phyloP scores from a whole-genome alignment of 192 early-diverging fungal genomes.

The Funneliformis mosseae region DNA sequence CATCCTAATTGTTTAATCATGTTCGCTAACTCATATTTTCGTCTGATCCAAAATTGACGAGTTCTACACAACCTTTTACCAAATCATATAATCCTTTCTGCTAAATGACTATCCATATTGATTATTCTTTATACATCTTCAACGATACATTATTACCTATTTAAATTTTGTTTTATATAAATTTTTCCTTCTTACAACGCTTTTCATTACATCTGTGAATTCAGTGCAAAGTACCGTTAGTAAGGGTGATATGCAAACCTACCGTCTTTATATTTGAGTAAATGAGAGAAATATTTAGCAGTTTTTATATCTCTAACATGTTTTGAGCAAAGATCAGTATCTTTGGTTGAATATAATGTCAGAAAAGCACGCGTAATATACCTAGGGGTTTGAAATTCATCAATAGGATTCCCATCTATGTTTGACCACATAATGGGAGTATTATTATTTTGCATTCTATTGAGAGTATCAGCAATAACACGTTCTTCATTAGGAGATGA shows the following conservation, averaged over 20 bases:
- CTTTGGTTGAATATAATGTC: background rate
- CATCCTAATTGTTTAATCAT: conserved; percentile 7
- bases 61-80: background rate
- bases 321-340: background rate
- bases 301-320: conserved; percentile 9
- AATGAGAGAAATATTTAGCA: background rate
- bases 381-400: background rate
- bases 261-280: conserved; percentile 5
- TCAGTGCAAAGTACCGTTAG: background rate
- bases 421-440: background rate
- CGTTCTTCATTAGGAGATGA: background rate
- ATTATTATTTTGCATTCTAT: background rate
- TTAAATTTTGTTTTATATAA: conserved; percentile 7
- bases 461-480: background rate
- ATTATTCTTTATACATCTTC: background rate
- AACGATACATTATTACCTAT: background rate
- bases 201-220: conserved; percentile 1
- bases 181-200: background rate
- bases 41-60: background rate
- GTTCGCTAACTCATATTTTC: background rate
- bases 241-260: background rate
- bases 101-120: background rate
- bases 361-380: conserved; percentile 2
- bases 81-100: background rate
- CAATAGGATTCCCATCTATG: background rate